These are phyloP conservation scores for Diaporthe citrichinensis DNA, from an alignment of 2,329 filamentous ascomycete species.

Conservation along the genomic window DNA sequence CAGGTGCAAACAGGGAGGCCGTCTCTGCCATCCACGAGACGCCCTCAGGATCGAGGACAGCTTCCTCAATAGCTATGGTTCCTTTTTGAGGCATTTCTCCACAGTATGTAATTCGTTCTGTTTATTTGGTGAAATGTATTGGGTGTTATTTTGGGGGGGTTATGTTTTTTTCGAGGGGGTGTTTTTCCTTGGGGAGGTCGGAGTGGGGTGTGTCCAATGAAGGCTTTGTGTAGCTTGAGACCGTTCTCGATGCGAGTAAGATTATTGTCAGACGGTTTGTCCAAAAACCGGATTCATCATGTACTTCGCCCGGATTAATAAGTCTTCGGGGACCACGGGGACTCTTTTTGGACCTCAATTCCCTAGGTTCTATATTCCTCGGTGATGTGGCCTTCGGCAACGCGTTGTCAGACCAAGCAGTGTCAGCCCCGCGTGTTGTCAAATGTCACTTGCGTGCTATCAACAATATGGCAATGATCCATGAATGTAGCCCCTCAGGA, in stretches of 20 bases:
- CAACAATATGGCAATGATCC: not conserved
- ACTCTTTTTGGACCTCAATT: not conserved
- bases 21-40: slow-evolving; percentile 48
- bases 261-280: not conserved
- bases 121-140: not conserved
- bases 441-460: not conserved
- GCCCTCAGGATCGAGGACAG: slow-evolving; percentile 51
- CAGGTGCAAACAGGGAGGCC: slow-evolving; percentile 46
- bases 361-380: not conserved
- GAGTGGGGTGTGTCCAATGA: not conserved
- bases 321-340: not conserved
- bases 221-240: not conserved
- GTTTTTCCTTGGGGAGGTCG: too few species aligned
- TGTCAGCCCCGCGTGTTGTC: not conserved
- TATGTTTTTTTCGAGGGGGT: too few species aligned
- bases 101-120: not conserved
- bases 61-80: slow-evolving; percentile 54
- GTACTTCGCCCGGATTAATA: not conserved
- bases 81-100: slow-evolving; percentile 42
- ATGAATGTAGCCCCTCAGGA: not conserved
- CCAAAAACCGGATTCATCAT: too few species aligned
- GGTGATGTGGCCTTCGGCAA: slow-evolving; percentile 21
- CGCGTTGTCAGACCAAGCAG: not conserved
- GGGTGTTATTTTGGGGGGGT: too few species aligned
- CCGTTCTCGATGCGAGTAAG: not conserved